Evolutionary conservation across 2,329 filamentous ascomycete genomes (phyloP).

Genomic region (Botryotinia calthae): DNA sequence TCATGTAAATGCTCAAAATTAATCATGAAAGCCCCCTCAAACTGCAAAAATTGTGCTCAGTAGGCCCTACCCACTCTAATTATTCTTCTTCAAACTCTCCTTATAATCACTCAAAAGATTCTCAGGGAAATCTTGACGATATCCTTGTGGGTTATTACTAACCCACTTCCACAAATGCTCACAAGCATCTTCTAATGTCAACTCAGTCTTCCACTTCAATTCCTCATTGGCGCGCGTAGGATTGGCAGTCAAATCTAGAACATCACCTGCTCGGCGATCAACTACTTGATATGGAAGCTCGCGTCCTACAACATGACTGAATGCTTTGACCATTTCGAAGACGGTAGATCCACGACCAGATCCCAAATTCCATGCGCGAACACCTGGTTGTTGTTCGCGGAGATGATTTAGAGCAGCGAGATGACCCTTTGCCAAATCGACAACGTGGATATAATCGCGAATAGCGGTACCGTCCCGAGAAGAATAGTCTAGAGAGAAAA

Average conservation of each 20-base stretch:
- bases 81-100: slow-evolving; percentile 29
- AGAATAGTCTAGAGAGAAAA: slow-evolving; percentile 67
- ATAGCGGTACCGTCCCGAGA: slow-evolving; percentile 92
- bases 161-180: slow-evolving; percentile 97
- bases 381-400: slow-evolving; percentile 77
- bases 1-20: slow-evolving; percentile 15
- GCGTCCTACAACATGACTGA: slow-evolving; percentile 80
- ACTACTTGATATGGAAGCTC: slow-evolving; percentile 86
- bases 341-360: slow-evolving; percentile 94
- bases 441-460: slow-evolving; percentile 96
- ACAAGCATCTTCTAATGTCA: slow-evolving; percentile 89
- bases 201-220: slow-evolving; percentile 86
- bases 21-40: neutral
- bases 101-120: slow-evolving; percentile 69
- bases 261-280: slow-evolving; percentile 79
- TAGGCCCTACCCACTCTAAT: neutral
- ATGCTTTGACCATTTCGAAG: slow-evolving; percentile 95
- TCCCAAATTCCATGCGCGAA: slow-evolving; percentile 94
- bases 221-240: slow-evolving; percentile 83
- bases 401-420: slow-evolving; percentile 88
- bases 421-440: slow-evolving; percentile 84
- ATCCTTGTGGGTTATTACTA: slow-evolving; percentile 92
- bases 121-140: slow-evolving; percentile 85
- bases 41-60: neutral
- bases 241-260: slow-evolving; percentile 92